Evolutionary conservation across 352 stramenopile genomes (phyloP).

Genomic region (Poterioochromonas sp.): DNA sequence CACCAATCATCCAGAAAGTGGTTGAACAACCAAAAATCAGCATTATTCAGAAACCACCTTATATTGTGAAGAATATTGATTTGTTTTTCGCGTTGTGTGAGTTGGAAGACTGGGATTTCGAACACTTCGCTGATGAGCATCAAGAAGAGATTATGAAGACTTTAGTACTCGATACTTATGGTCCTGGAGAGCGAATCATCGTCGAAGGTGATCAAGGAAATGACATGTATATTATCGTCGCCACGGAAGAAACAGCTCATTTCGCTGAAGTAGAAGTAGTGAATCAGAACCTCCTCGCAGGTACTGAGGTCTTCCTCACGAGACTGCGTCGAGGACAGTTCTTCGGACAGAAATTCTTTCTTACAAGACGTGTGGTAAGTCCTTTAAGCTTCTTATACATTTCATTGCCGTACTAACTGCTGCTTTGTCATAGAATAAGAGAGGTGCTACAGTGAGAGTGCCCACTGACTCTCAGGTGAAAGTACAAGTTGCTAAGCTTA

Average conservation of each 20-base stretch:
- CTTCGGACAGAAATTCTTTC: constrained; percentile 29
- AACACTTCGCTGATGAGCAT: not conserved
- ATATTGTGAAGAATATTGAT: constrained; percentile 7
- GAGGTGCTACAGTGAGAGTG: constrained; percentile 9
- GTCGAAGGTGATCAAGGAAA: not conserved
- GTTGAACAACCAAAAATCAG: not conserved
- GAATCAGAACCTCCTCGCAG: not conserved
- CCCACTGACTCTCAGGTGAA: not conserved
- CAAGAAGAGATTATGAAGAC: constrained; percentile 16
- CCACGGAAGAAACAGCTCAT: not conserved
- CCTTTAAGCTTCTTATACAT: not conserved
- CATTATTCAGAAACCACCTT: not conserved
- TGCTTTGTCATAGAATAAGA: not conserved
- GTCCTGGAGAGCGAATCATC: not conserved
- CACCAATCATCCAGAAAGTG: not conserved
- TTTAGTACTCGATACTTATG: not conserved
- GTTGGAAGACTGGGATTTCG: constrained; percentile 3
- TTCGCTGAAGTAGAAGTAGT: constrained; percentile 12
- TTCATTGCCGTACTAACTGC: not conserved
- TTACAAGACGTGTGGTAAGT: constrained; percentile 10
- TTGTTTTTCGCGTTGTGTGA: constrained; percentile 16
- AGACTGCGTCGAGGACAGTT: constrained; percentile 13
- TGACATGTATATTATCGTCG: constrained; percentile 18
- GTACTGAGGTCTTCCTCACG: constrained; percentile 7
- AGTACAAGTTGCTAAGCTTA: not conserved